A percentile compares a stretch with the other conserved stretches of the same genome.
Conservation (phyloP, 495 filamentous ascomycete species). For the Letharia lupina region DNA sequence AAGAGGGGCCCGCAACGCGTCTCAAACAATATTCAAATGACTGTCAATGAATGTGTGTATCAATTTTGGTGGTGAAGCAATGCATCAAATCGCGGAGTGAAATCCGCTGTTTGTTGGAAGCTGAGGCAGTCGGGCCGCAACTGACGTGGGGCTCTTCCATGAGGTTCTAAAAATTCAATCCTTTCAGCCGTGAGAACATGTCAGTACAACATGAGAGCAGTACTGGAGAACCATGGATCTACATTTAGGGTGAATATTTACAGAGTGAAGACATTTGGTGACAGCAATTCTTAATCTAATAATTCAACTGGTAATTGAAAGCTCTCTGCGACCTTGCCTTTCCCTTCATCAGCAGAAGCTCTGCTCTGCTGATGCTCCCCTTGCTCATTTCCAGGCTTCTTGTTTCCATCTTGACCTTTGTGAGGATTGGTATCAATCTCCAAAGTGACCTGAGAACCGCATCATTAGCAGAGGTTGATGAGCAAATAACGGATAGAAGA, state of each 20-base stretch:
- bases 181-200: neutral
- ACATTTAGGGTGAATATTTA: neutral
- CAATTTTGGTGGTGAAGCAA: neutral
- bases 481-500: slow-evolving; percentile 17
- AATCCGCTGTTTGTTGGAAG: neutral
- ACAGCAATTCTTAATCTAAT: slow-evolving; percentile 6
- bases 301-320: slow-evolving; percentile 22
- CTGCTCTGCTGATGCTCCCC: slow-evolving; percentile 23
- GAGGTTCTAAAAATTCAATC: slow-evolving; percentile 7
- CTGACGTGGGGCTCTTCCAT: slow-evolving; percentile 10
- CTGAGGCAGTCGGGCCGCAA: slow-evolving; percentile 6
- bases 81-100: neutral
- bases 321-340: slow-evolving; percentile 14
- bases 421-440: slow-evolving; percentile 55
- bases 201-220: neutral
- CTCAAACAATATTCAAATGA: neutral
- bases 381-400: slow-evolving; percentile 16
- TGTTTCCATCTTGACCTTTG: slow-evolving; percentile 33
- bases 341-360: neutral
- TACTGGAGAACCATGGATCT: neutral
- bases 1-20: neutral
- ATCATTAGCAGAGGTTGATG: slow-evolving; percentile 12
- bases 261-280: neutral
- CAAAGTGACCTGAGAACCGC: slow-evolving; percentile 48
- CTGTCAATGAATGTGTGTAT: neutral